A percentile compares a stretch with the other conserved stretches of the same genome.
Conservation (phyloP, 2,329 filamentous ascomycete species). For the Penicillium sp. region DNA sequence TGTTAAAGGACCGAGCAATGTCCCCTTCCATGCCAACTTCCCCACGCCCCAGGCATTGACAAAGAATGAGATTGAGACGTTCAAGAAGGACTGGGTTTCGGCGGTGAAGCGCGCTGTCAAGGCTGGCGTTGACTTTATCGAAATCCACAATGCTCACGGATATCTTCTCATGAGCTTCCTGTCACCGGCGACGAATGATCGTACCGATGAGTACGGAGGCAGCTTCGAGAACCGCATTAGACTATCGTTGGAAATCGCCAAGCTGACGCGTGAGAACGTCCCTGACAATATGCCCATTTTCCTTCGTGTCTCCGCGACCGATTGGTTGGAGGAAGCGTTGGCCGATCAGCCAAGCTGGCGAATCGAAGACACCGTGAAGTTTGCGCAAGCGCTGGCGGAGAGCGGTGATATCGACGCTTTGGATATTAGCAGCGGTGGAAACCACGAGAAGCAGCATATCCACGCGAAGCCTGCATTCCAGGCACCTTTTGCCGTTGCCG, state of each 20-base stretch:
- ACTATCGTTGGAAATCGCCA: slow-evolving; percentile 67
- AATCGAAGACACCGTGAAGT: slow-evolving; percentile 61
- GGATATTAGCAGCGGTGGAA: slow-evolving; percentile 78
- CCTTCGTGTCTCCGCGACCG: slow-evolving; percentile 71
- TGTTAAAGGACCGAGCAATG: slow-evolving; percentile 59
- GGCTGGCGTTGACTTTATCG: slow-evolving; percentile 75
- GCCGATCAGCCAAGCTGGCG: slow-evolving; percentile 66
- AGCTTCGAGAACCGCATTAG: slow-evolving; percentile 66
- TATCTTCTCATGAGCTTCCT: slow-evolving; percentile 74
- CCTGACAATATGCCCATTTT: slow-evolving; percentile 71
- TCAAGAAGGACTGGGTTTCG: slow-evolving; percentile 65
- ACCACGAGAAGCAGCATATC: slow-evolving; percentile 54
- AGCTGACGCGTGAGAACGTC: slow-evolving; percentile 63
- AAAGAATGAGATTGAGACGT: slow-evolving; percentile 64
- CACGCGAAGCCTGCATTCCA: slow-evolving; percentile 67
- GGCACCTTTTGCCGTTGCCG: slow-evolving; percentile 68
- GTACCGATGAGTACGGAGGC: slow-evolving; percentile 60
- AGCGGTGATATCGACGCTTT: slow-evolving; percentile 74
- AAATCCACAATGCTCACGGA: slow-evolving; percentile 79
- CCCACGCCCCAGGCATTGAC: slow-evolving; percentile 69
- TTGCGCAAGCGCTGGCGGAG: slow-evolving; percentile 68
- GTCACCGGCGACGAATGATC: slow-evolving; percentile 68
- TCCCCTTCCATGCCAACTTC: slow-evolving; percentile 64
- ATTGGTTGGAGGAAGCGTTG: slow-evolving; percentile 69
- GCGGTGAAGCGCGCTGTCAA: slow-evolving; percentile 62